Conservation (phyloP, 306 rosid genomes). For the Quercus cerris region DNA sequence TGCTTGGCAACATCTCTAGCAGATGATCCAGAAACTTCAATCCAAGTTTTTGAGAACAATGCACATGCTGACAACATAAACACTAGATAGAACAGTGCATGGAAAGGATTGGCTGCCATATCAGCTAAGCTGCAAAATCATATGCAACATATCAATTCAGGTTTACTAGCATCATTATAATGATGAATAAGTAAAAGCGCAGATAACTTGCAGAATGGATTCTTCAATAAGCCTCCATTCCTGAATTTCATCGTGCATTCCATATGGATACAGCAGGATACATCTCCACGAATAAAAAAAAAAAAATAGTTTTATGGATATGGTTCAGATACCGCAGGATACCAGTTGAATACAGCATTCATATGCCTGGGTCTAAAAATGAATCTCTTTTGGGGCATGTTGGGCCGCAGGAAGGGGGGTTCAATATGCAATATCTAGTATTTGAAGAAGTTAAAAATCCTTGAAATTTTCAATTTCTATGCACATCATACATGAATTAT, state of each 20-base stretch:
- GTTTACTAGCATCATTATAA: background rate
- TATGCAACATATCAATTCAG: constrained; percentile 4
- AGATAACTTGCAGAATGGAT: background rate
- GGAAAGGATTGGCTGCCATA: constrained; percentile 97
- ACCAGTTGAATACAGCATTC: background rate
- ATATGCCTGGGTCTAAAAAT: background rate
- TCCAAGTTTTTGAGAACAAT: constrained; percentile 92
- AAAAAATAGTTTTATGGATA: background rate
- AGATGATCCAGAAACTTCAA: constrained; percentile 96
- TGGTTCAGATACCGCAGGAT: background rate
- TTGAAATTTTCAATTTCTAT: background rate
- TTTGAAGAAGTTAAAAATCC: background rate
- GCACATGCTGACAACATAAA: constrained; percentile 94
- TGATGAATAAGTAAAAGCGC: background rate
- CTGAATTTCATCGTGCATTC: background rate
- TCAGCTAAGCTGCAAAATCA: constrained; percentile 78
- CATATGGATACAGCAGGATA: background rate
- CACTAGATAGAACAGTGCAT: constrained; percentile 81
- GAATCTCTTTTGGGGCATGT: background rate
- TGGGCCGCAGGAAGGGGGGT: background rate
- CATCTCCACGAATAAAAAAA: background rate
- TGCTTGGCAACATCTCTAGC: constrained; percentile 95
- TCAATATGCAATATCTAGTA: background rate
- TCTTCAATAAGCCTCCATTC: background rate
- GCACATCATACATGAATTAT: background rate